Evolutionary conservation across 148 eudicot genomes (phyloP).

Genomic region (Polygonum aviculare): DNA sequence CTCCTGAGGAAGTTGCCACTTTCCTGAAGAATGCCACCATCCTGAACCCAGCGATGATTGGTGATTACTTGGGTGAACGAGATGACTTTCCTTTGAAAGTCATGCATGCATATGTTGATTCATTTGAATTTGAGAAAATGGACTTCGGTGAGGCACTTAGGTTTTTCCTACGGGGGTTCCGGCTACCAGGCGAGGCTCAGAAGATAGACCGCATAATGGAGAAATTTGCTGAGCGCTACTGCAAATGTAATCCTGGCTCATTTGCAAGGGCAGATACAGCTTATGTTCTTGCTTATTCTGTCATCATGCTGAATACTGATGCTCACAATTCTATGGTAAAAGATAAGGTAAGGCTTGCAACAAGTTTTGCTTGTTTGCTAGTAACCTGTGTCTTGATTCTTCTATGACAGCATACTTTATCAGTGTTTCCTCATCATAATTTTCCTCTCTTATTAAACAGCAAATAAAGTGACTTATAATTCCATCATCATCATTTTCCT

Average conservation of each 20-base stretch:
- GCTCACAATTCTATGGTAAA: constrained; percentile 97
- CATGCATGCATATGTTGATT: constrained; percentile 97
- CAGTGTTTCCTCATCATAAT: neutral
- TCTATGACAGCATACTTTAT: neutral
- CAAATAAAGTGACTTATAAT: neutral
- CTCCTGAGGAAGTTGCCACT: constrained; percentile 81
- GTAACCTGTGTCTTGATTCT: neutral
- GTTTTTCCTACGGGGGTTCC: constrained; percentile 86
- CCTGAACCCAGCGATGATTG: constrained; percentile 76
- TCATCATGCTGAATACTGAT: constrained; percentile 97
- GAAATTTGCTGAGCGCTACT: constrained; percentile 96
- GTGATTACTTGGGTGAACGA: constrained; percentile 95
- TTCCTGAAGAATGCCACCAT: constrained; percentile 85
- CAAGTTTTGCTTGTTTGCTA: neutral
- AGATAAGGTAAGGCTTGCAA: constrained; percentile 63
- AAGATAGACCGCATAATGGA: constrained; percentile 99
- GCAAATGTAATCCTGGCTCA: constrained; percentile 91
- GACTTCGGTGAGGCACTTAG: constrained; percentile 94
- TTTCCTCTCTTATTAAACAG: constrained; percentile 1
- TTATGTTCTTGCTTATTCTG: constrained; percentile 98
- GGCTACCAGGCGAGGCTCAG: constrained; percentile 99
- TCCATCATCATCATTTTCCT: neutral
- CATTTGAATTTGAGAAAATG: constrained; percentile 80
- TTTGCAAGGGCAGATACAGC: constrained; percentile 97
- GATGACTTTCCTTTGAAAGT: constrained; percentile 87